Percentiles rank a stretch among this genome's conserved stretches.
phyloP scores from a whole-genome alignment of 768 basidiomycete species.

The Panaeolus papilionaceus region DNA sequence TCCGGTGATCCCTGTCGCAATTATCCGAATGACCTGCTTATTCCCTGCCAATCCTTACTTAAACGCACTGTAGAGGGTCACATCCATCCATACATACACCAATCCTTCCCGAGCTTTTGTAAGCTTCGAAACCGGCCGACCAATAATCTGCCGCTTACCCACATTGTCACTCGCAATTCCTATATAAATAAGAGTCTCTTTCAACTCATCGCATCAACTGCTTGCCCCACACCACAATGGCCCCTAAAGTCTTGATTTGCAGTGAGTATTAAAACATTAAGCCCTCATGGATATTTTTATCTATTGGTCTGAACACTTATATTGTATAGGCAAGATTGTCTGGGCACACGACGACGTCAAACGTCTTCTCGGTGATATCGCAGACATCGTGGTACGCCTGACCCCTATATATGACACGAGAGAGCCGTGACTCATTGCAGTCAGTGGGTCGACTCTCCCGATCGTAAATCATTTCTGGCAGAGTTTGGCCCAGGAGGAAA shows the following conservation, averaged over 20 bases:
- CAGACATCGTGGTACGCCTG: slow-evolving; percentile 76
- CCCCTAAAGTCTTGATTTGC: slow-evolving; percentile 46
- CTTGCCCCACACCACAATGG: slow-evolving; percentile 26
- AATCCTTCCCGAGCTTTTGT: neutral
- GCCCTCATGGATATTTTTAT: neutral
- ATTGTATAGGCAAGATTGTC: slow-evolving; percentile 62
- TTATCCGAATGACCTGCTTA: slow-evolving; percentile 4
- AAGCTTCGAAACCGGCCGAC: neutral
- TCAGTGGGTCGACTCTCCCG: slow-evolving; percentile 58
- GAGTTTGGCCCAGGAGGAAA: slow-evolving; percentile 70
- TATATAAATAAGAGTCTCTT: neutral
- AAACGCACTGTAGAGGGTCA: neutral
- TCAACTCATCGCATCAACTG: neutral
- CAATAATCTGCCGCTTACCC: slow-evolving; percentile 2
- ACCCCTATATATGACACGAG: neutral
- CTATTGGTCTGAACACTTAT: neutral
- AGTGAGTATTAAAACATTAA: slow-evolving; percentile 32
- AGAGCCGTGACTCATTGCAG: slow-evolving; percentile 12
- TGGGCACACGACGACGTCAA: slow-evolving; percentile 84
- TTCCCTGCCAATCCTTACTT: neutral
- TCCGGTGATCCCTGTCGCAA: neutral
- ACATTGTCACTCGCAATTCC: neutral
- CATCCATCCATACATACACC: slow-evolving; percentile 3
- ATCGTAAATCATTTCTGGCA: slow-evolving; percentile 72
- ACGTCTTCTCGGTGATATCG: slow-evolving; percentile 66